Conservation (phyloP, 2,329 filamentous ascomycete species). For the Nannizzia gypsea region DNA sequence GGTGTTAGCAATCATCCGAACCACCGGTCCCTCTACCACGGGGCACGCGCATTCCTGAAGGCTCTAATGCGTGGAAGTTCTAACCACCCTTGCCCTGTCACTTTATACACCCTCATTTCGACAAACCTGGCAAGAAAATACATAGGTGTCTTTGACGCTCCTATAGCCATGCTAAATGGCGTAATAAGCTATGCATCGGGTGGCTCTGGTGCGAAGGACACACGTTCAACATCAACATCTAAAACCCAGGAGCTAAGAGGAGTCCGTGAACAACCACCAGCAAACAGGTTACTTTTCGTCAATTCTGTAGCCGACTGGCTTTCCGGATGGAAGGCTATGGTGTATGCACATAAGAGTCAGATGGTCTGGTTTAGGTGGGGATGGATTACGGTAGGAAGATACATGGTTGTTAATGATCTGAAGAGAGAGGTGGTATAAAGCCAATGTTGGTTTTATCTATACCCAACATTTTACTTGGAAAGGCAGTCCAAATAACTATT, state of each 20-base stretch:
- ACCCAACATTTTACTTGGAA: background rate
- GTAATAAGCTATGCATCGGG: slow-evolving; percentile 29
- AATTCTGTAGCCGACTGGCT: slow-evolving; percentile 53
- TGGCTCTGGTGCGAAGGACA: background rate
- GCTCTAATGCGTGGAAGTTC: slow-evolving; percentile 51
- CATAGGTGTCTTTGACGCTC: slow-evolving; percentile 59
- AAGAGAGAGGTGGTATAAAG: slow-evolving; percentile 33
- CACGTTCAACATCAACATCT: slow-evolving; percentile 8
- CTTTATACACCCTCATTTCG: slow-evolving; percentile 71
- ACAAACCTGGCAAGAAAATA: slow-evolving; percentile 73
- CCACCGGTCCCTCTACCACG: slow-evolving; percentile 79
- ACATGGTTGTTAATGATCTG: slow-evolving; percentile 93
- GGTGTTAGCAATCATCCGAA: slow-evolving; percentile 87
- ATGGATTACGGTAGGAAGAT: slow-evolving; percentile 81
- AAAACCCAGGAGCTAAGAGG: slow-evolving; percentile 4
- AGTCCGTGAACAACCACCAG: slow-evolving; percentile 9
- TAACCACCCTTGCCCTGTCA: slow-evolving; percentile 60
- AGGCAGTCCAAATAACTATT: background rate
- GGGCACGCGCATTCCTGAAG: slow-evolving; percentile 60
- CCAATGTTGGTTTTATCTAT: background rate
- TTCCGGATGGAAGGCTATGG: slow-evolving; percentile 76
- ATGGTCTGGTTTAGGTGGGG: slow-evolving; percentile 98
- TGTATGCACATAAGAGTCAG: slow-evolving; percentile 77
- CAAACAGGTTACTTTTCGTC: slow-evolving; percentile 50
- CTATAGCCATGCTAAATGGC: slow-evolving; percentile 54